Evolutionary conservation across 2,329 filamentous ascomycete genomes (phyloP), one percentile per base, ranked within the genome.

Genomic region (Penicillium sp.): DNA sequence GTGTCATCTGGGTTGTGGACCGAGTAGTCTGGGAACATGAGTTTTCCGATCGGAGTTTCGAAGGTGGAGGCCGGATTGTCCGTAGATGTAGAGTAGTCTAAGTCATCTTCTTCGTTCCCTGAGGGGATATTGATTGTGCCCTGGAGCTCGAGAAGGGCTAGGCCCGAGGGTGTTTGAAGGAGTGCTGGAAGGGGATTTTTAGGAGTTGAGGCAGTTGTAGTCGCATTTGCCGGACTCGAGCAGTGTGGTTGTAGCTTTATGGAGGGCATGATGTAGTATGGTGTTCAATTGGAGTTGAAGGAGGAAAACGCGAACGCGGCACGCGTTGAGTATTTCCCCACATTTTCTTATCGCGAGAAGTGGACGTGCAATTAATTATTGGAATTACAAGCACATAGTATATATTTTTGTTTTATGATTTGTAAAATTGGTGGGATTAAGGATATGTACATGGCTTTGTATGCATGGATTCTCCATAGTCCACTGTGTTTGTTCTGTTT

Each of bases 91-190:
- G 50, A 39, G 36, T 75, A 60, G 5, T 69, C 48, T 23, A 70
- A 61, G 27, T 72, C 63, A n/a, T 71, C 65, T 27, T 68, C 34
- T 36, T 55, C 53, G 9, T 68, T 59, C n/a, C 62, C 66, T 31
- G 76, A 61, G 8, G 91, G 87, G 1, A 92, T 80, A 73, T 95
- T 93, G 76, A 99, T 87, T 15, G 86, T 91, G 60, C 92, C 94
- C 79, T 99, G 94, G 15, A 99, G 84, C 77, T 97, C 94, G 56
- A 99, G 81, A 45, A 99, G 81, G 19, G 93, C 93, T 40, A 97
- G 84, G 50, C 94, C 94, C 0, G 89, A 87, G 0, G 94, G 94
- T 0, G 93, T 97, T 66, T 92, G 90, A 16, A 97, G 84, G 60
- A 96, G 81, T n/a, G 83, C 74, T 1, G 94, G 94, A 5, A 97